These are phyloP conservation scores for Immersiporthe knoxdaviesiana DNA, from an alignment of 2,329 filamentous ascomycete genomes.

Conservation along the genomic window DNA sequence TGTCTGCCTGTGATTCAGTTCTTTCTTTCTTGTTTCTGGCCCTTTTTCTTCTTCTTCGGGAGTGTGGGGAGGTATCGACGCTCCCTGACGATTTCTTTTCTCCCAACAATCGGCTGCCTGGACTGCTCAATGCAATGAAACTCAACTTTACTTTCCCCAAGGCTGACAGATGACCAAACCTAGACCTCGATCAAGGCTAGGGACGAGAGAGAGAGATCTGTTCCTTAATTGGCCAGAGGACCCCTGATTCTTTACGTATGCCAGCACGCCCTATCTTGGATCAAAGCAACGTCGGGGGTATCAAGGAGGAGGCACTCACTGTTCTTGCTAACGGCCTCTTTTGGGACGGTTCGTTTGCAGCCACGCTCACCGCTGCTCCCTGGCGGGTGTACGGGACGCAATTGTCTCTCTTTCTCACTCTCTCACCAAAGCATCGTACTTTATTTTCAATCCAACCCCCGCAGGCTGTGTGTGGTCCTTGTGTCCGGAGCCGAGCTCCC, in stretches of 20 bases:
- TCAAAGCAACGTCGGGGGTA: background rate
- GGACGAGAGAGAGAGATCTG: too few species aligned
- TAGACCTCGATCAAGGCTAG: too few species aligned
- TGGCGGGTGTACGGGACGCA: background rate
- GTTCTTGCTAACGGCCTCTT: background rate
- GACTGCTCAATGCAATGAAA: background rate
- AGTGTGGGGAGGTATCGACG: too few species aligned
- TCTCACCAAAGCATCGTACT: background rate
- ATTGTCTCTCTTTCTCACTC: background rate
- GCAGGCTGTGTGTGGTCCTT: background rate
- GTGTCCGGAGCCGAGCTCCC: background rate
- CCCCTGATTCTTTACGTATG: constrained; percentile 4
- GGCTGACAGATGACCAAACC: too few species aligned
- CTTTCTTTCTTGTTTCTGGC: too few species aligned
- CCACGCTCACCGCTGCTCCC: constrained; percentile 12
- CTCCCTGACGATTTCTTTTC: background rate
- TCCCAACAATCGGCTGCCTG: background rate
- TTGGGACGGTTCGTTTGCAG: constrained; percentile 9
- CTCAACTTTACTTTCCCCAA: too few species aligned
- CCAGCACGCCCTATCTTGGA: constrained; percentile 2
- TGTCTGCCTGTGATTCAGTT: too few species aligned
- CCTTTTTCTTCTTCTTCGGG: too few species aligned
- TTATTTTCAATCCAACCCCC: background rate
- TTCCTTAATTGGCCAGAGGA: background rate
- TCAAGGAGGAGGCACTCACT: background rate